A percentile compares a stretch with the other conserved stretches of the same genome.
Conservation (phyloP, 768 basidiomycete species). For the Panellus pusillus region DNA sequence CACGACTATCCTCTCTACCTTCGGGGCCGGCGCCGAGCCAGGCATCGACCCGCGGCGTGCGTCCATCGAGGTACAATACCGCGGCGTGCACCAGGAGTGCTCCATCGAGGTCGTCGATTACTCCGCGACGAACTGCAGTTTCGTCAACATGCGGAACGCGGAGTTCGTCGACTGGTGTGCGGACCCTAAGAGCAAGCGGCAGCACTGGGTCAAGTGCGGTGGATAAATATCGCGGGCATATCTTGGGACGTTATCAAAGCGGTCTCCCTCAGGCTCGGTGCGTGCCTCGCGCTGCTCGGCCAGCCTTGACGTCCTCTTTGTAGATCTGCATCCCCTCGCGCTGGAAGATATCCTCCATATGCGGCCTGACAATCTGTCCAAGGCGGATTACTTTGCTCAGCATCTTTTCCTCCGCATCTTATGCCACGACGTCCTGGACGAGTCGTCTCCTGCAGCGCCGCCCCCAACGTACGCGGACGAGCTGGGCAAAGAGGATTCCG, state of each 20-base stretch:
- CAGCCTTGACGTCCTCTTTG: background rate
- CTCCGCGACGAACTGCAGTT: constrained; percentile 43
- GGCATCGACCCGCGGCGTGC: constrained; percentile 59
- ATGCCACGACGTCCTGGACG: constrained; percentile 10
- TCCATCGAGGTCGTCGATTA: constrained; percentile 64
- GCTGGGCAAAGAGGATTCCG: background rate
- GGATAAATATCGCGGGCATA: constrained; percentile 65
- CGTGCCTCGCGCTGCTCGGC: constrained; percentile 23
- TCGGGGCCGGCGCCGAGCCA: constrained; percentile 58
- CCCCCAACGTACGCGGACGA: constrained; percentile 1
- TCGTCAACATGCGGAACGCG: constrained; percentile 48
- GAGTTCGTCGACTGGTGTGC: constrained; percentile 49
- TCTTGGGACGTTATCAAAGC: constrained; percentile 67
- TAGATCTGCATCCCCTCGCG: constrained; percentile 65
- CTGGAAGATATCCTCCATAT: constrained; percentile 65
- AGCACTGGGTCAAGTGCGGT: constrained; percentile 51
- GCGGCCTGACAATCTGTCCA: constrained; percentile 48
- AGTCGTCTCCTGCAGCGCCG: background rate
- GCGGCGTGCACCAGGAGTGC: constrained; percentile 55
- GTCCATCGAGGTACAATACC: constrained; percentile 46
- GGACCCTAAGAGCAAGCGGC: constrained; percentile 28
- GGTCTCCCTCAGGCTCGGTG: constrained; percentile 58
- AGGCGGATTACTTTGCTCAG: constrained; percentile 47
- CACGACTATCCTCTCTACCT: constrained; percentile 27
- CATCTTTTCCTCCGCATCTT: constrained; percentile 67